Base-by-base conservation (phyloP, 164 flowering plant species). In the Annona cherimola region DNA sequence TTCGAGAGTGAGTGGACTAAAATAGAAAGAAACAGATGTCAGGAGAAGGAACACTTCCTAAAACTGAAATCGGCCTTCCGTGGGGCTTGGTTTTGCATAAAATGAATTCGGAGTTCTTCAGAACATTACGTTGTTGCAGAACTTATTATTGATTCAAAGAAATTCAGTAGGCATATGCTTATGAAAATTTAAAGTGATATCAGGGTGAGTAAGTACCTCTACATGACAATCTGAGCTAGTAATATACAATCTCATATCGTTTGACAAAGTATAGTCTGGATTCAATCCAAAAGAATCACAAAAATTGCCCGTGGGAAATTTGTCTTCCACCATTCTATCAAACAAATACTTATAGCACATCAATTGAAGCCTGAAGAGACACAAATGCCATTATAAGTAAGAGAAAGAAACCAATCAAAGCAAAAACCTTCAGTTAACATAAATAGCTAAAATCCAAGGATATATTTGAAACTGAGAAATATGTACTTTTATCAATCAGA, bases 321-420 rank as follows among this genome's bases (percentile, higher is more conserved):
- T 76, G 45, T 75, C 79, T 9, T 84, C 74, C 14, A 86, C 84
- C 71, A 87, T 67, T 62, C 62, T 80, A 81, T 94, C 99, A 97
- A 95, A 94, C 72, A 94, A 61, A 55, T 81, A 74, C 84, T 91
- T 94, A 87, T 94, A 94, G 84, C 87, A 88, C 99, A 92, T 92
- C 45, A 92, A 69, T 77, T 94, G 98, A 73, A 94, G 84, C 90
- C 98, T 92, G 91, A 77, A 68, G 82, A 73, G 54, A 0, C 54
- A 61, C 63, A 43, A 61, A 9, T 12, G 43, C 14, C 67, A 64
- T 19, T 39, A 64, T 64, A 42, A 18, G 6, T 18, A 61, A 20
- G 64, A 7, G 35, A 5, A 7, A 4, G 4, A n/a, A 19, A 19
- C 35, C 35, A 19, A 61, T 61, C 20, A 1, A 61, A 61, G 26